Conservation (phyloP, 176 grass and related monocot species). For the Pontederia paniculata region DNA sequence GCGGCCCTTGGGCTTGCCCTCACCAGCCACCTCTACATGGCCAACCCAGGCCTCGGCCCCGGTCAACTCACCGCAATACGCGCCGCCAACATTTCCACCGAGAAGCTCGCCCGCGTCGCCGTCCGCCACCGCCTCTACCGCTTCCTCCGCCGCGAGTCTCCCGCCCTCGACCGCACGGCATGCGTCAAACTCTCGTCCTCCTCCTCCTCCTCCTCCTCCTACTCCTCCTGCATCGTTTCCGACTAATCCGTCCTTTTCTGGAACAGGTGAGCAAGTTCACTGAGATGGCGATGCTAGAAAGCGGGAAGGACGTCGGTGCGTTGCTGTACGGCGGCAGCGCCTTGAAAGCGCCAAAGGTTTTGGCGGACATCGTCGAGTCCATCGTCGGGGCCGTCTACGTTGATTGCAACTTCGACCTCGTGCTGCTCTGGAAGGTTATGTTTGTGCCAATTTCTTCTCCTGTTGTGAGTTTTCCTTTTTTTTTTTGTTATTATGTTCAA, state of each 20-base stretch:
- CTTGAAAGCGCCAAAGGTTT: slow-evolving; percentile 56
- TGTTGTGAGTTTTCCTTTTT: background rate
- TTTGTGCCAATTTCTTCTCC: background rate
- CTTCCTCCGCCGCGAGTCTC: slow-evolving; percentile 46
- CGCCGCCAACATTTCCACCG: slow-evolving; percentile 61
- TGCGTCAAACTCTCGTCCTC: background rate
- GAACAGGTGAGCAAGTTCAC: slow-evolving; percentile 51
- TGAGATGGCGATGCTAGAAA: slow-evolving; percentile 32
- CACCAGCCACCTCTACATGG: slow-evolving; percentile 38
- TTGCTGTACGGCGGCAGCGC: slow-evolving; percentile 40
- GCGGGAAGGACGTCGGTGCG: slow-evolving; percentile 20
- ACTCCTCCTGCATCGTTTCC: background rate
- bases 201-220: background rate
- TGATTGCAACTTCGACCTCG: slow-evolving; percentile 69
- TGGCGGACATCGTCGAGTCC: slow-evolving; percentile 70
- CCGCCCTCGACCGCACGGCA: slow-evolving; percentile 45
- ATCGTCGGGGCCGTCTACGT: slow-evolving; percentile 59
- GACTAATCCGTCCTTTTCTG: background rate
- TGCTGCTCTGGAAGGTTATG: slow-evolving; percentile 13
- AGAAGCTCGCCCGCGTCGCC: slow-evolving; percentile 61
- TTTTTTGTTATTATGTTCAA: background rate
- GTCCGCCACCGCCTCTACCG: slow-evolving; percentile 46
- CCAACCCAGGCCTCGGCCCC: slow-evolving; percentile 32
- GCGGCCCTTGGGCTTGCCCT: slow-evolving; percentile 48
- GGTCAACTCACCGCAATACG: slow-evolving; percentile 48